Evolutionary conservation across 208 protist genomes (phyloP), one percentile per base, ranked within the genome.

Genomic region (Phytomonas serpens): DNA sequence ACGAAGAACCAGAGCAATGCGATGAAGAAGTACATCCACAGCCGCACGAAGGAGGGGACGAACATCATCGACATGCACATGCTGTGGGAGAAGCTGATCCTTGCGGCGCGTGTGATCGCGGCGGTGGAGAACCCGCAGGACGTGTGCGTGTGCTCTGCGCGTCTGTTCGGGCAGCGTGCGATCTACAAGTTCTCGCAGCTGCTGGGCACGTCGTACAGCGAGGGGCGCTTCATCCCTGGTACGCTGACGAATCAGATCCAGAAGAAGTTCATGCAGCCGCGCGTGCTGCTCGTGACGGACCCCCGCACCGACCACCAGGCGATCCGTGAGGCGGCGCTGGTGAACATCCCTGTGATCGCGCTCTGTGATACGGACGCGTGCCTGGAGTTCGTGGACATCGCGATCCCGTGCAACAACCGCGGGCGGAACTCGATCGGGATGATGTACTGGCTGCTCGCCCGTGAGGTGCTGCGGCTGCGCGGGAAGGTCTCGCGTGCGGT

Each of bases 211-310:
- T 85, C 81, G 33, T 97, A 93, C 81, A 86, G 98, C 73, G 92
- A 84, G 66, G 92, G 95, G 79, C 86, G 97, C 74, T 99, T 98
- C 93, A 99, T 97, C 75, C 98, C 98, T 69, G 98, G 98, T 92
- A 99, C 96, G 68, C 99, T 99, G 88, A 99, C 98, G 77, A 99
- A 99, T 90, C 97, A 99, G 89, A 98, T 97, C 75, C 94, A 98
- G 87, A 86, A 95, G 68, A 98, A 97, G 74, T 99, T 99, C 95
- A 90, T 96, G 78, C 98, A 99, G 94, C 98, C 98, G 78, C 96
- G 98, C 82, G 84, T 99, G 51, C 87, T 99, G 27, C 83, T 99
- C 71, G 86, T 99, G 73, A 99, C 98, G 69, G 98, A 99, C 84
- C 97, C 98, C 65, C 88, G 86, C 75, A 92, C 85, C 51, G 98